Evolutionary conservation across 768 basidiomycete genomes (phyloP).

Genomic region (Hygrophorus russula): DNA sequence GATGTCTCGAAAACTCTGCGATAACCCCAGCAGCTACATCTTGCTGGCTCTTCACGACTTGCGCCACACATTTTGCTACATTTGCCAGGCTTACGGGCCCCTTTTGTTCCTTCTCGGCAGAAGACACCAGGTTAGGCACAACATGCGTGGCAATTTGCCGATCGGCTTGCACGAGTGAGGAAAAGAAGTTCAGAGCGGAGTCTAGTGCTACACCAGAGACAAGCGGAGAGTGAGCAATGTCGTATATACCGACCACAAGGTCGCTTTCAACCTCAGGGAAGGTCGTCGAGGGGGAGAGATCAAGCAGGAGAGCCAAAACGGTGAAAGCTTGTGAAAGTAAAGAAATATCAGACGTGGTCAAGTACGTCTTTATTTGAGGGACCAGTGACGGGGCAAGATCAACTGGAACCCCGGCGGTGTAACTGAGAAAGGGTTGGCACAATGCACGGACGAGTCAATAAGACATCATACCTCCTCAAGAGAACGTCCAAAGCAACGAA

Average conservation of each 20-base stretch:
- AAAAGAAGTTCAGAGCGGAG: conserved; percentile 73
- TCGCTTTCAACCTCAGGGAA: conserved; percentile 74
- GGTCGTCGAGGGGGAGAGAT: conserved; percentile 50
- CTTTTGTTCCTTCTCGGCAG: conserved; percentile 54
- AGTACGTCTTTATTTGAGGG: conserved; percentile 62
- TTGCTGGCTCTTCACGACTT: conserved; percentile 62
- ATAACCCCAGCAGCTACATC: conserved; percentile 74
- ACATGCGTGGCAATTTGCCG: conserved; percentile 72
- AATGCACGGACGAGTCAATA: neutral
- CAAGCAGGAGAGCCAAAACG: conserved; percentile 57
- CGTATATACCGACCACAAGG: conserved; percentile 53
- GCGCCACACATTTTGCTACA: conserved; percentile 78
- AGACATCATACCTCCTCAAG: conserved; percentile 42
- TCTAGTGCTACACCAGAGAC: conserved; percentile 73
- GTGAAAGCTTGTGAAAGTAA: conserved; percentile 63
- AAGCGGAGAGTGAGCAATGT: conserved; percentile 67
- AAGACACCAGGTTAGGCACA: conserved; percentile 61
- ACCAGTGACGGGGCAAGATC: conserved; percentile 54
- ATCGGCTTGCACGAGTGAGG: conserved; percentile 74
- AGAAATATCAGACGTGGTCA: conserved; percentile 68
- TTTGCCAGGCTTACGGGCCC: conserved; percentile 50
- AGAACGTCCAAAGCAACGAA: conserved; percentile 70
- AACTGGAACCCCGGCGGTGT: conserved; percentile 34
- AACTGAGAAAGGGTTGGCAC: conserved; percentile 14
- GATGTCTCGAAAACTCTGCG: conserved; percentile 69